phyloP scores from a whole-genome alignment of 768 basidiomycete genomes.

The Lactifluus piperatus region DNA sequence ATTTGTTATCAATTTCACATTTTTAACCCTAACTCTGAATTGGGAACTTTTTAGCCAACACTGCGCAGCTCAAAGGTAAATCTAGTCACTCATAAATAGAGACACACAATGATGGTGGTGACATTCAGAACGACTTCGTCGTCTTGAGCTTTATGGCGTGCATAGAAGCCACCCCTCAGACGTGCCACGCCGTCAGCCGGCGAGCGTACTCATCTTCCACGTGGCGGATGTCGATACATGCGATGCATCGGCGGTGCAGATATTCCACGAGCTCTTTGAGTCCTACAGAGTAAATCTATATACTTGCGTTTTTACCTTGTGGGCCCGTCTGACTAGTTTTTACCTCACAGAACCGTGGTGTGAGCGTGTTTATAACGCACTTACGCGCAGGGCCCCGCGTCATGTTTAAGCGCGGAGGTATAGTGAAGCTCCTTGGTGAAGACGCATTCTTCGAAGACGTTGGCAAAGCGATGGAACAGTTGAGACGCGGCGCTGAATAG shows the following conservation, averaged over 20 bases:
- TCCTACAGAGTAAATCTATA: slow-evolving; percentile 58
- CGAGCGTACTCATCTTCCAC: slow-evolving; percentile 81
- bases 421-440: slow-evolving; percentile 36
- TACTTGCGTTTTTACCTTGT: background rate
- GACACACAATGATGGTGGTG: background rate
- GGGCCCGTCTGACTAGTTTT: background rate
- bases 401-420: slow-evolving; percentile 38
- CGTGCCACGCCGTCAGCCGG: slow-evolving; percentile 63
- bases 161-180: slow-evolving; percentile 83
- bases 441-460: slow-evolving; percentile 38
- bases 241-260: slow-evolving; percentile 89
- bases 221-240: slow-evolving; percentile 85
- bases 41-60: slow-evolving; percentile 58
- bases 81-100: background rate
- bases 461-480: slow-evolving; percentile 32
- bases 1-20: background rate
- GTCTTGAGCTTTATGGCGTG: slow-evolving; percentile 84
- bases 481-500: slow-evolving; percentile 15
- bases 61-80: slow-evolving; percentile 84
- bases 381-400: slow-evolving; percentile 31
- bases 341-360: slow-evolving; percentile 33
- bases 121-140: slow-evolving; percentile 56
- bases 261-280: slow-evolving; percentile 68
- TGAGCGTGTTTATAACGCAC: slow-evolving; percentile 39
- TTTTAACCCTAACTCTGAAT: background rate